These are phyloP conservation scores for Rubus parviflorus DNA, from an alignment of 306 rosid genomes.

Conservation along the genomic window DNA sequence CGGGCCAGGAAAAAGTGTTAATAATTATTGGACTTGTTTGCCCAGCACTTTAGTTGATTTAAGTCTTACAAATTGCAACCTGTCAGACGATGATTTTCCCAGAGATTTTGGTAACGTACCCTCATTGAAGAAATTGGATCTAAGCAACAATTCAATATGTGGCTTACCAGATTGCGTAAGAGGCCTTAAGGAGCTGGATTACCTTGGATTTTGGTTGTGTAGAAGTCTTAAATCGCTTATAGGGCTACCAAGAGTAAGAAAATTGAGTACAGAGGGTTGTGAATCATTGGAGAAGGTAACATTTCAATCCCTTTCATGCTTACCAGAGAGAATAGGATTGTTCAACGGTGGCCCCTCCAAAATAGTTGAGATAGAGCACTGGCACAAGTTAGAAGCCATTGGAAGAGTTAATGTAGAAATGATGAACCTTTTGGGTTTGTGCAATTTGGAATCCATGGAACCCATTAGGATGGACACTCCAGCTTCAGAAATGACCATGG, in stretches of 20 bases:
- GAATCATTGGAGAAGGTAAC: background rate
- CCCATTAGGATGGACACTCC: background rate
- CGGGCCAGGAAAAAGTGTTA: too few relatives aligned
- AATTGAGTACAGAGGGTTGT: rapidly evolving
- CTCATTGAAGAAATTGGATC: background rate
- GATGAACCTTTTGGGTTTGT: background rate
- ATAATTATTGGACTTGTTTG: too few relatives aligned
- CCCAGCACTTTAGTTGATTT: background rate
- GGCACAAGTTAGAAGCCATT: background rate
- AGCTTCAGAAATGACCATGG: too few relatives aligned
- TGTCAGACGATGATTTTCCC: background rate
- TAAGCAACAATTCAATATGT: background rate
- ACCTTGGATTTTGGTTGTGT: background rate
- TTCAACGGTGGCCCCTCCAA: background rate
- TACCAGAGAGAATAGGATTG: background rate
- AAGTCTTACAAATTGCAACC: background rate
- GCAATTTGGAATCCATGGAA: background rate
- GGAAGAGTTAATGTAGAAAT: background rate
- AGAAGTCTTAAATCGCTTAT: background rate
- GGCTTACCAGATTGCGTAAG: background rate
- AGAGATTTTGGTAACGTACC: background rate
- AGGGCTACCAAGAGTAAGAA: background rate
- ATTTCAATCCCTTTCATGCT: background rate
- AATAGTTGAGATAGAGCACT: background rate
- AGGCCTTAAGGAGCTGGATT: background rate